Percentiles rank a stretch among this genome's conserved stretches.
phyloP scores from a whole-genome alignment of 192 early-diverging fungal genomes.

The Backusella tarrabulga region DNA sequence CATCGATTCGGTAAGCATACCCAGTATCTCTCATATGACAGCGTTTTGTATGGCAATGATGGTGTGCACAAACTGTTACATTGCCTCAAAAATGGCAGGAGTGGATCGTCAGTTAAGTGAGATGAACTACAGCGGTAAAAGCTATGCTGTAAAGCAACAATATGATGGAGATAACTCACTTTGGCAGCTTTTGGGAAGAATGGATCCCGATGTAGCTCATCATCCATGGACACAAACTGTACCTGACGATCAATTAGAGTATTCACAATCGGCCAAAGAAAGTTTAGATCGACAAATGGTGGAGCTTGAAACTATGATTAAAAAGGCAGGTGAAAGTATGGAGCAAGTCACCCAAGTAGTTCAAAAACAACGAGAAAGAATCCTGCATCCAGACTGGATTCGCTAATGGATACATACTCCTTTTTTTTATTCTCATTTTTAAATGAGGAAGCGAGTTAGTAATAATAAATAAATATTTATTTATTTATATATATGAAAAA shows the following conservation, averaged over 20 bases:
- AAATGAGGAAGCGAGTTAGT: background rate
- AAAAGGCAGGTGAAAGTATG: conserved; percentile 23
- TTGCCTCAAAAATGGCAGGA: conserved; percentile 14
- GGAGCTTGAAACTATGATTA: conserved; percentile 18
- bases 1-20: background rate
- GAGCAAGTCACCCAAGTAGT: conserved; percentile 16
- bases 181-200: conserved; percentile 7
- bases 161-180: background rate
- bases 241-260: background rate
- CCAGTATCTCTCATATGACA: conserved; percentile 13
- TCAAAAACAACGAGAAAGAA: conserved; percentile 13
- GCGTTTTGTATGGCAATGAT: conserved; percentile 11
- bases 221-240: background rate
- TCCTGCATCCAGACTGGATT: conserved; percentile 4
- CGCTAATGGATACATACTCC: background rate
- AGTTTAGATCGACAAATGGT: conserved; percentile 19
- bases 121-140: background rate
- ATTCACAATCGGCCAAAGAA: background rate
- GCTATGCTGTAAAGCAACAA: background rate
- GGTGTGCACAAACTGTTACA: conserved; percentile 18
- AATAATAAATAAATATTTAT: background rate
- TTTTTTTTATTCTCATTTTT: background rate
- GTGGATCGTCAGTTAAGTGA: conserved; percentile 7
- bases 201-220: conserved; percentile 11
- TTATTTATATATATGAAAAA: background rate